Evolutionary conservation across 1,284 basidiomycete genomes (phyloP), one percentile per base, ranked within the genome.

Genomic region (Xanthoconium separans): DNA sequence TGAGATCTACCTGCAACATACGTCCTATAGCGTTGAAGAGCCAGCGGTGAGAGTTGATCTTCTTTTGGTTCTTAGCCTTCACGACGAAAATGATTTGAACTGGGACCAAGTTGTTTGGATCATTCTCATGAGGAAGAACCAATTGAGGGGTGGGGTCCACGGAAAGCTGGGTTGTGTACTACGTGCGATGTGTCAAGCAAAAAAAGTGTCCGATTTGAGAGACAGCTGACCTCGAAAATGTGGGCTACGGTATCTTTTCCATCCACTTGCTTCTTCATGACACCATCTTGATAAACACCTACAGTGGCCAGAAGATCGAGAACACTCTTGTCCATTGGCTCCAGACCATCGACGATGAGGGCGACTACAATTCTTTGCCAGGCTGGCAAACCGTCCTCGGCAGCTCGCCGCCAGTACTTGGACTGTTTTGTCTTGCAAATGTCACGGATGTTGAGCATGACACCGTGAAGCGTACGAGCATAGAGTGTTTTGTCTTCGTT

Each of bases 391-490:
- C 93, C 95, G 64, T 94, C 92, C 73, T 98, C 94, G 1, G 91
- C 84, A 53, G 80, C 81, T 50, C 83, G 79, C 44, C 89, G 81
- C 95, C 88, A 98, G 76, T 93, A 98, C 71, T 96, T 96, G 58
- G 93, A 95, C 65, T 89, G 86, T 71, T 95, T 96, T 46, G 93
- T 95, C 76, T 93, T 95, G 83, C 94, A 97, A 61, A 98, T 98
- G 66, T 98, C 95, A 62, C 95, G 91, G 60, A 99, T 96, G 73
- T 99, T 99, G 62, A 95, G 74, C 95, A 98, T 98, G 67, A 98
- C 90, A 59, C 93, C 92, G 66, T 98, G 94, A 44, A 98, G 76
- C 1, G 94, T 98, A 58, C 94, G 87, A 20, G 93, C 87, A 65
- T 96, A 95, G 12, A 98, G 82, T 5, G 88, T 89, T 76, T 98